Conservation (phyloP, 208 protist species). For the Trypanosoma theileri region DNA sequence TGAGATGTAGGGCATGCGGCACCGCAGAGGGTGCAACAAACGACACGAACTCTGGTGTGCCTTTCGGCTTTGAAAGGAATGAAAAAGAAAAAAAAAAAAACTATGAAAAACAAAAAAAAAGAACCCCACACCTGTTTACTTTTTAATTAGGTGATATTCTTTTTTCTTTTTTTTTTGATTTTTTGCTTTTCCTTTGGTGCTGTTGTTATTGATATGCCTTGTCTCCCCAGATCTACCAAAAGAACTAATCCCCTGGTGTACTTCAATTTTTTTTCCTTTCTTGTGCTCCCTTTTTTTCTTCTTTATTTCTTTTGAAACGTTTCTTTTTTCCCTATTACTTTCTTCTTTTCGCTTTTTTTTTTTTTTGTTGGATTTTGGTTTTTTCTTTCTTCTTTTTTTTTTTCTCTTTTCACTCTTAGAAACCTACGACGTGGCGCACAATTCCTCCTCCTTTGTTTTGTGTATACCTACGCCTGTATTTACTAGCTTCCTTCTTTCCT, state of each 20-base stretch:
- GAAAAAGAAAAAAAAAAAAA: conserved; percentile 16
- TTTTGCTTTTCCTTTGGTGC: too few relatives aligned
- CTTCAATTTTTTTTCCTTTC: conserved; percentile 6
- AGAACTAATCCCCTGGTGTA: neutral
- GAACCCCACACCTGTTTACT: conserved; percentile 3
- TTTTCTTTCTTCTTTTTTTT: conserved; percentile 1
- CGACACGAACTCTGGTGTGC: too few relatives aligned
- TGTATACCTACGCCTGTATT: conserved; percentile 2
- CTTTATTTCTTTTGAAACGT: neutral
- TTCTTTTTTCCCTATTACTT: neutral
- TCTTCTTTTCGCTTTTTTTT: conserved; percentile 2
- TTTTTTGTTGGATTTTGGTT: neutral
- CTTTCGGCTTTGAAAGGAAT: neutral
- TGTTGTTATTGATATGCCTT: too few relatives aligned
- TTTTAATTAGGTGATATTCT: neutral
- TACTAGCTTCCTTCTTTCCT: conserved; percentile 7
- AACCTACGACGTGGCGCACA: neutral
- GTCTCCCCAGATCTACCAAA: too few relatives aligned
- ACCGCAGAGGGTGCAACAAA: neutral
- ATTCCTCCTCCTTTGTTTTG: neutral
- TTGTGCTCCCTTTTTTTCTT: conserved; percentile 4
- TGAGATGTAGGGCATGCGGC: neutral
- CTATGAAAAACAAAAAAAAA: conserved; percentile 5
- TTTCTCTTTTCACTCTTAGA: neutral
- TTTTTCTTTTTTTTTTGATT: neutral